Evolutionary conservation across 192 early-diverging fungal species (phyloP).

Genomic region (Borealophlyctis nickersoniae): DNA sequence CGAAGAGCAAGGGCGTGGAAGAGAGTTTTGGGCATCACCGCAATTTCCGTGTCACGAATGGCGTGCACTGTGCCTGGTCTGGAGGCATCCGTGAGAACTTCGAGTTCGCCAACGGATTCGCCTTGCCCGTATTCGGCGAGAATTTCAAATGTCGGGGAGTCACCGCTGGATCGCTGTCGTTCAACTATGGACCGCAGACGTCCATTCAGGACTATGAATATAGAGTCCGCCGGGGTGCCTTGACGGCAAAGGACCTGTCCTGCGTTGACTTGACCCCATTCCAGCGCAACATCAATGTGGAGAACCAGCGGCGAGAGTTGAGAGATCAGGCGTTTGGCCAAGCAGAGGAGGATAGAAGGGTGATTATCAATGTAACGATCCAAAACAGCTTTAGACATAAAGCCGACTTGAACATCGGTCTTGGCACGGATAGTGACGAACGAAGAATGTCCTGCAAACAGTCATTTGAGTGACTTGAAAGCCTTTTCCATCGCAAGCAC

Average conservation of each 20-base stretch:
- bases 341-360: conserved; percentile 76
- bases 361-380: conserved; percentile 84
- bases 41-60: conserved; percentile 95
- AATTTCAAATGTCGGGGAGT: conserved; percentile 58
- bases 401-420: conserved; percentile 81
- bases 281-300: conserved; percentile 60
- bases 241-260: conserved; percentile 90
- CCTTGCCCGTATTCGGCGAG: conserved; percentile 91
- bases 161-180: conserved; percentile 18
- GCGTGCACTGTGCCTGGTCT: conserved; percentile 89
- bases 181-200: conserved; percentile 85
- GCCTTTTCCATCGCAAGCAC: not conserved
- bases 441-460: conserved; percentile 65
- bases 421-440: conserved; percentile 80
- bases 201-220: conserved; percentile 90
- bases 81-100: conserved; percentile 74
- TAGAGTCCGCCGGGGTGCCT: conserved; percentile 80
- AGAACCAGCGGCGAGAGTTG: conserved; percentile 76
- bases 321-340: conserved; percentile 83
- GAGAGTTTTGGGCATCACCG: conserved; percentile 90
- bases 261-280: conserved; percentile 93
- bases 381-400: conserved; percentile 75
- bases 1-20: conserved; percentile 86
- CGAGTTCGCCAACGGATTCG: conserved; percentile 93
- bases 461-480: not conserved